Percentiles rank a stretch among this genome's conserved stretches.
These are phyloP conservation scores for Globisporangium canariense DNA, from an alignment of 352 stramenopile species.

Conservation along the genomic window DNA sequence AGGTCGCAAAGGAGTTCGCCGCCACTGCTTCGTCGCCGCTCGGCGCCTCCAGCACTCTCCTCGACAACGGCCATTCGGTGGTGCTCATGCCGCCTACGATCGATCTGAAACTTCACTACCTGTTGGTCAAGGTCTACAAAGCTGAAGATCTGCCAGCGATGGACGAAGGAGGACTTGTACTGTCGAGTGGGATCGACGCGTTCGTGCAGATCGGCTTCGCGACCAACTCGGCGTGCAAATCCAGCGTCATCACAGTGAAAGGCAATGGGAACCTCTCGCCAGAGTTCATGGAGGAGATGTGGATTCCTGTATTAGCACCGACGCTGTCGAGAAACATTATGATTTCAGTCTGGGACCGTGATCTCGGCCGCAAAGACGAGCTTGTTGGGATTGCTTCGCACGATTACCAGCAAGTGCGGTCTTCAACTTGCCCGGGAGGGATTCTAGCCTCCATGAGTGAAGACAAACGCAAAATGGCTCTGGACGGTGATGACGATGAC, in stretches of 20 bases:
- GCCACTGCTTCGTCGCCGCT: conserved; percentile 4
- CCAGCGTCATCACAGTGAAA: conserved; percentile 61
- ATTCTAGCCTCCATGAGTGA: conserved; percentile 16
- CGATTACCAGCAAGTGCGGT: conserved; percentile 68
- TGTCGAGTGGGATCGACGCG: conserved; percentile 75
- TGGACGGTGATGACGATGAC: conserved; percentile 3
- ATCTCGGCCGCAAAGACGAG: conserved; percentile 64
- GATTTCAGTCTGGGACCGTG: conserved; percentile 80
- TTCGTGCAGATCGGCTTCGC: conserved; percentile 77
- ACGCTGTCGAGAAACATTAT: conserved; percentile 71
- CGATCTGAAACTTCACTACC: conserved; percentile 72
- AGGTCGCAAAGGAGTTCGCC: conserved; percentile 54
- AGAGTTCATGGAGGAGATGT: conserved; percentile 80
- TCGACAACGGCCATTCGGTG: conserved; percentile 31
- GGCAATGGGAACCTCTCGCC: conserved; percentile 39
- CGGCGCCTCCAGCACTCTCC: background rate
- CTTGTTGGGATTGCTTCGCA: conserved; percentile 63
- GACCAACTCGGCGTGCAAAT: conserved; percentile 39
- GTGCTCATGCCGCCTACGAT: conserved; percentile 74
- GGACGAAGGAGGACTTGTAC: conserved; percentile 47
- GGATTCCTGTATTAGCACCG: conserved; percentile 78
- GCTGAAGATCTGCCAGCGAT: conserved; percentile 83
- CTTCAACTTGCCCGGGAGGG: conserved; percentile 22
- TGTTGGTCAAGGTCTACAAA: conserved; percentile 74
- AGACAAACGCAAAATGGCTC: background rate